A percentile compares a stretch with the other conserved stretches of the same genome.
Conservation (phyloP, 257 asterid species). For the Plantago ovata region DNA sequence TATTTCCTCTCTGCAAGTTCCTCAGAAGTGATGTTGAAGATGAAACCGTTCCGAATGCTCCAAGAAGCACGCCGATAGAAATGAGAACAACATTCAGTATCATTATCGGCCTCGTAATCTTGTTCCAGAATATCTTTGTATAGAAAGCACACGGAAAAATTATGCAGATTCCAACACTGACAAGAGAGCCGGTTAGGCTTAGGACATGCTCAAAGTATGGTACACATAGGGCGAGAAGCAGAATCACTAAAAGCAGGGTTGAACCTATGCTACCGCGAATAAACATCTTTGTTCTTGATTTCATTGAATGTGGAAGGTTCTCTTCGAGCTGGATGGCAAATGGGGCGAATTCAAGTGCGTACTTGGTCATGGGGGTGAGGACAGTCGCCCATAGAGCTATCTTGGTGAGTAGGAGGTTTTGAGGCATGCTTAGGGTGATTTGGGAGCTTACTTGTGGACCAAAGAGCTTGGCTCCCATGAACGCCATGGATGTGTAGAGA, state of each 20-base stretch:
- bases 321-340: constrained; percentile 61
- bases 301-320: constrained; percentile 41
- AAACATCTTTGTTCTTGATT: constrained; percentile 39
- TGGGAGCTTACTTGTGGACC: constrained; percentile 68
- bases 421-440: constrained; percentile 69
- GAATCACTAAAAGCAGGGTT: constrained; percentile 38
- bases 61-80: constrained; percentile 40
- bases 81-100: constrained; percentile 38
- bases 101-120: constrained; percentile 30
- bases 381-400: constrained; percentile 74
- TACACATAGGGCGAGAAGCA: constrained; percentile 51
- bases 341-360: constrained; percentile 68
- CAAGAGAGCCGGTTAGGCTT: constrained; percentile 72
- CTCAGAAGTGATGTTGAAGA: constrained; percentile 46
- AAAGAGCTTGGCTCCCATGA: constrained; percentile 70
- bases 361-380: constrained; percentile 71
- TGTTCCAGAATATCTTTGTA: constrained; percentile 51
- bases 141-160: constrained; percentile 57
- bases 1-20: constrained; percentile 26
- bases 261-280: constrained; percentile 55
- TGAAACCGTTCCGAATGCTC: constrained; percentile 59
- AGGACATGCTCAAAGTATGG: constrained; percentile 68
- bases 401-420: constrained; percentile 36
- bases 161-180: constrained; percentile 56
- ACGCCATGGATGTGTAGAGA: constrained; percentile 49